Percentiles rank a stretch among this genome's conserved stretches.
phyloP scores from a whole-genome alignment of 768 basidiomycete species.

The Russula foetens region DNA sequence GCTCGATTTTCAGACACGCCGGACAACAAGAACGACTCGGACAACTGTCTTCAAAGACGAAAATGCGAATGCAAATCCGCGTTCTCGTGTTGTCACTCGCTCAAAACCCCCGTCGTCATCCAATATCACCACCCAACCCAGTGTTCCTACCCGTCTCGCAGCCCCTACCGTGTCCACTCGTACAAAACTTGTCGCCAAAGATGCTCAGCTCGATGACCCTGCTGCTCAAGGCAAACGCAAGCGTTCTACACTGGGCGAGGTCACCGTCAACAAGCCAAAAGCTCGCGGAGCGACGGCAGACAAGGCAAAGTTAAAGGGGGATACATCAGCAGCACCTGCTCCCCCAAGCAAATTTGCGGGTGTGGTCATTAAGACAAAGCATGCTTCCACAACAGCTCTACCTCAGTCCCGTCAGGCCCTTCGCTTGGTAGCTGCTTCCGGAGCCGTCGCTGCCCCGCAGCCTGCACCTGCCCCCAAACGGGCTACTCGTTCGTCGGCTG shows the following conservation, averaged over 20 bases:
- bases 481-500: conserved; percentile 23
- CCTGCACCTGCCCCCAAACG: conserved; percentile 15
- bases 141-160: conserved; percentile 34
- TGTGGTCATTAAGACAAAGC: conserved; percentile 49
- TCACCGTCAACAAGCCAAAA: conserved; percentile 45
- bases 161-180: conserved; percentile 44
- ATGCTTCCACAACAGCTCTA: conserved; percentile 32
- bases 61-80: conserved; percentile 50
- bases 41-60: conserved; percentile 52
- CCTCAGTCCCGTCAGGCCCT: conserved; percentile 42
- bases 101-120: conserved; percentile 46
- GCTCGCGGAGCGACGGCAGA: conserved; percentile 27
- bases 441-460: conserved; percentile 14
- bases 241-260: conserved; percentile 67
- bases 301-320: conserved; percentile 52
- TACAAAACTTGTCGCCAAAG: conserved; percentile 37
- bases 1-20: conserved; percentile 43
- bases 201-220: conserved; percentile 39
- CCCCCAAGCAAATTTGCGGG: conserved; percentile 50
- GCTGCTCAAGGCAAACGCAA: conserved; percentile 58
- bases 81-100: conserved; percentile 52
- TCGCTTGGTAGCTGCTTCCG: conserved; percentile 36
- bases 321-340: conserved; percentile 20
- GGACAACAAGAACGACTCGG: conserved; percentile 50
- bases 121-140: conserved; percentile 30